phyloP scores from a whole-genome alignment of 1,139 yeast genomes.

The Pichia cactophila region DNA sequence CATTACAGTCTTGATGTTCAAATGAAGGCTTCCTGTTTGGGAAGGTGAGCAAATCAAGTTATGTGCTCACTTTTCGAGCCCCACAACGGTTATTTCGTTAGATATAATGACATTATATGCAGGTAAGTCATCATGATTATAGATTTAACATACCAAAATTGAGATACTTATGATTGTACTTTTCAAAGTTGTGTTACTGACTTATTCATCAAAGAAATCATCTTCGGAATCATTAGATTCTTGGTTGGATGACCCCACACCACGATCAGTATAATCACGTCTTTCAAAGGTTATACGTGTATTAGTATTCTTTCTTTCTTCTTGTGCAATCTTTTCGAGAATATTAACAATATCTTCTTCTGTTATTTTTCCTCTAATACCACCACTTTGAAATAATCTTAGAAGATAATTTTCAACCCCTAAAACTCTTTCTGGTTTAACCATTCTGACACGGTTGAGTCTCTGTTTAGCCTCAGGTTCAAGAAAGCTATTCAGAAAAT shows the following conservation, averaged over 20 bases:
- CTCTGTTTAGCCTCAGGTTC: slow-evolving; percentile 84
- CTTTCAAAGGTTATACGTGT: slow-evolving; percentile 55
- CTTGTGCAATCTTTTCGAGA: slow-evolving; percentile 75
- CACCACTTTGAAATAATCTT: slow-evolving; percentile 72
- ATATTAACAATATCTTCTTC: slow-evolving; percentile 80
- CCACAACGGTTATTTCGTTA: no score
- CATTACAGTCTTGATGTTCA: no score
- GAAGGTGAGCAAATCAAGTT: slow-evolving; percentile 1
- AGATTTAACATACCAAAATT: no score
- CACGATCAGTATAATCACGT: slow-evolving; percentile 30
- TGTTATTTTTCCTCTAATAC: slow-evolving; percentile 58
- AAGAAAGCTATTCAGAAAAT: slow-evolving; percentile 57
- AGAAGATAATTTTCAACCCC: slow-evolving; percentile 82
- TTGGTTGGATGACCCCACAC: slow-evolving; percentile 27
- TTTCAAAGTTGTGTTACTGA: no score
- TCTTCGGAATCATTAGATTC: slow-evolving; percentile 27
- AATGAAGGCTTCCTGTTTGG: slow-evolving; percentile 1
- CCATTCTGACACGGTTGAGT: slow-evolving; percentile 77
- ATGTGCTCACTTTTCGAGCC: no score
- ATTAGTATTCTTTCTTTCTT: slow-evolving; percentile 53
- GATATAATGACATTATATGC: no score
- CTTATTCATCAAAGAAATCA: slow-evolving; percentile 25
- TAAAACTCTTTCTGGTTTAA: slow-evolving; percentile 82
- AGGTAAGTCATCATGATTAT: no score
- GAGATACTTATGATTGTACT: no score